Evolutionary conservation across 2,329 filamentous ascomycete species (phyloP), one percentile per base, ranked within the genome.

Genomic region (Ascochyta koolunga): DNA sequence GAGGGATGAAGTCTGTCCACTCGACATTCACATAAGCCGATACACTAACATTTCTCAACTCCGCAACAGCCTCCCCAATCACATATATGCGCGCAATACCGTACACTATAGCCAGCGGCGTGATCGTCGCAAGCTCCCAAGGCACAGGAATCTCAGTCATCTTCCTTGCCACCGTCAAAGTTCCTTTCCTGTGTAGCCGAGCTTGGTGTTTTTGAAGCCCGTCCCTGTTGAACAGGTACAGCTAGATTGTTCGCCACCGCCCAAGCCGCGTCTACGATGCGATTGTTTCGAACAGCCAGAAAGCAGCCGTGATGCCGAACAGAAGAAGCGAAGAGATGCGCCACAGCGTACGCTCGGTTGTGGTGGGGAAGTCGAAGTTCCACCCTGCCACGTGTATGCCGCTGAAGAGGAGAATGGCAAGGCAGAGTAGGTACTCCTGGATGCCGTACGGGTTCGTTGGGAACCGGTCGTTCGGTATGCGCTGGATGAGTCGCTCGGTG

Each of bases 1-100:
- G 47, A 18, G 59, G 62, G 38, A 67, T 48, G 21, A 65, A 65
- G 3, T 62, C 22, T 0, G 59, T 61, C 61, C 61, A 64, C 33
- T 64, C 61, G 19, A 65, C 59, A 36, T 61, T 64, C 1, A 60
- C 38, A 41, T 60, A 67, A 1, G 62, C 64, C 27, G 47, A 57
- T 2, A 46, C 55, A 19, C 40, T 57, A 8, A 53, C 36, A 21
- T 60, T 50, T 22, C 61, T 58, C 46, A 65, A 31, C 39, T 63
- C 62, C 2, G 58, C 56, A 42, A 65, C 61, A 4, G 59, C 58
- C 36, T 64, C 58, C 15, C 18, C 59, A 35, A 67, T 50, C 25
- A 67, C 32, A 42, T 62, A 62, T 2, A 62, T 16, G 18, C 61
- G 45, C 1, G 58, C 62, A 18, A 65, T 29, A 7, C 58, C 58